Percentiles rank a stretch among this genome's conserved stretches.
Conservation (phyloP, 2,329 filamentous ascomycete genomes). For the Cladophialophora carrionii region DNA sequence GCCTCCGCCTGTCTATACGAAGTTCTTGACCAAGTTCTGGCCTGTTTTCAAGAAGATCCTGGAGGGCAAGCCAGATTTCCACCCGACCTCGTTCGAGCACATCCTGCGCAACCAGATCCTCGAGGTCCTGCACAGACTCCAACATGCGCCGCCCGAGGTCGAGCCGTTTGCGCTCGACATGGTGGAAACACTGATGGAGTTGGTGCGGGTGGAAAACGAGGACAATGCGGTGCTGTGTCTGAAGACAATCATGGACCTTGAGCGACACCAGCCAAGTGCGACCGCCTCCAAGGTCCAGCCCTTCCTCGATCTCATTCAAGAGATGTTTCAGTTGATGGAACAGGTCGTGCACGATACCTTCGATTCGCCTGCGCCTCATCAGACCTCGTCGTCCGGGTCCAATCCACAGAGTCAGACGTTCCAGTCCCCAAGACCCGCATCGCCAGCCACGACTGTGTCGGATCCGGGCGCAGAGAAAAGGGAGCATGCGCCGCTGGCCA, state of each 20-base stretch:
- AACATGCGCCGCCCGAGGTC: conserved; percentile 73
- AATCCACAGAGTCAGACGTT: conserved; percentile 65
- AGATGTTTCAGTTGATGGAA: conserved; percentile 95
- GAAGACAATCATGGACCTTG: conserved; percentile 96
- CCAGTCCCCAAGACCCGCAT: conserved; percentile 85
- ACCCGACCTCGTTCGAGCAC: conserved; percentile 87
- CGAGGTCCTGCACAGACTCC: conserved; percentile 91
- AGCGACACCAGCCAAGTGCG: conserved; percentile 86
- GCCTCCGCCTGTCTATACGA: conserved; percentile 72
- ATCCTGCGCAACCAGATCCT: conserved; percentile 91
- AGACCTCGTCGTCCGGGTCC: conserved; percentile 53
- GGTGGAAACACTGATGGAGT: conserved; percentile 83
- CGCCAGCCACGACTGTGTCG: conserved; percentile 75
- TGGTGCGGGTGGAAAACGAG: conserved; percentile 92
- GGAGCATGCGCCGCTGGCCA: conserved; percentile 76
- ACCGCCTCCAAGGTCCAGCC: conserved; percentile 81
- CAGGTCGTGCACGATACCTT: conserved; percentile 94
- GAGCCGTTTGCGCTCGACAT: conserved; percentile 87
- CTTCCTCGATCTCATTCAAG: conserved; percentile 88
- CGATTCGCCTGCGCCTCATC: conserved; percentile 65
- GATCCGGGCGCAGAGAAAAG: conserved; percentile 84
- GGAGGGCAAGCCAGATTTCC: conserved; percentile 83
- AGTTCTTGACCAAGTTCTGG: conserved; percentile 84
- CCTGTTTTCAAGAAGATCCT: conserved; percentile 87
- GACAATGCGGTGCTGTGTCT: conserved; percentile 98